Percentiles rank a stretch among this genome's conserved stretches.
These are phyloP conservation scores for Trametes cubensis DNA, from an alignment of 768 basidiomycete genomes.

Conservation along the genomic window DNA sequence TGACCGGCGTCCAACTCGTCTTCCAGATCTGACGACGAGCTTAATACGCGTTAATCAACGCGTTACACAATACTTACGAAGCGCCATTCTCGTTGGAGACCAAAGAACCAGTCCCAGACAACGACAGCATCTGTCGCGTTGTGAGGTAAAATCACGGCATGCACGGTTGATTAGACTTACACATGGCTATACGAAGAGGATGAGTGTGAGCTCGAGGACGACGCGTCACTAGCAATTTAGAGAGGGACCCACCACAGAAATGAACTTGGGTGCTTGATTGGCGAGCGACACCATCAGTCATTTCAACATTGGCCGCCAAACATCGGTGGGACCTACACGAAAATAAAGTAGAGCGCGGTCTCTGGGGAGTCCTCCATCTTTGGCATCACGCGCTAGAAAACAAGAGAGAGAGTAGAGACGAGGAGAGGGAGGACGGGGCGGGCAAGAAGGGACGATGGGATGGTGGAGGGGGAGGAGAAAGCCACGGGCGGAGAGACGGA, in stretches of 20 bases:
- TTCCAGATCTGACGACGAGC: conserved; percentile 67
- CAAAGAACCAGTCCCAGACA: conserved; percentile 85
- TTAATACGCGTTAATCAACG: conserved; percentile 17
- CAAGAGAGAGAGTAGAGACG: neutral
- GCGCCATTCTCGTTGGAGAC: conserved; percentile 74
- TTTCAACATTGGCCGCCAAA: neutral
- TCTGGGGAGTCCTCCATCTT: conserved; percentile 45
- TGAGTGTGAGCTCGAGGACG: neutral
- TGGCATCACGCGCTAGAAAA: neutral
- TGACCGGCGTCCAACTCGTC: conserved; percentile 83
- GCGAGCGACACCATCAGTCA: neutral
- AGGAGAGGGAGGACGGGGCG: neutral
- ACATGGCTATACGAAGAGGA: conserved; percentile 45
- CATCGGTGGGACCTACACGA: conserved; percentile 49
- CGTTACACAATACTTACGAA: conserved; percentile 51
- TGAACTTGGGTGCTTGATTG: conserved; percentile 63
- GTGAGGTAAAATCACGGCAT: conserved; percentile 11
- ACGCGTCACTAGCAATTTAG: neutral
- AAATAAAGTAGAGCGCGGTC: conserved; percentile 76
- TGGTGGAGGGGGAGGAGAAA: conserved; percentile 14
- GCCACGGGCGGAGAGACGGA: conserved; percentile 14
- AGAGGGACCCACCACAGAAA: conserved; percentile 74
- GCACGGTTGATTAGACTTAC: conserved; percentile 24
- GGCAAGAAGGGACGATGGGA: neutral
- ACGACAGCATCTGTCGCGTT: conserved; percentile 67